Evolutionary conservation across 805 yeast species (phyloP), one percentile per base, ranked within the genome.

Genomic region (Yamadazyma tumulicola): DNA sequence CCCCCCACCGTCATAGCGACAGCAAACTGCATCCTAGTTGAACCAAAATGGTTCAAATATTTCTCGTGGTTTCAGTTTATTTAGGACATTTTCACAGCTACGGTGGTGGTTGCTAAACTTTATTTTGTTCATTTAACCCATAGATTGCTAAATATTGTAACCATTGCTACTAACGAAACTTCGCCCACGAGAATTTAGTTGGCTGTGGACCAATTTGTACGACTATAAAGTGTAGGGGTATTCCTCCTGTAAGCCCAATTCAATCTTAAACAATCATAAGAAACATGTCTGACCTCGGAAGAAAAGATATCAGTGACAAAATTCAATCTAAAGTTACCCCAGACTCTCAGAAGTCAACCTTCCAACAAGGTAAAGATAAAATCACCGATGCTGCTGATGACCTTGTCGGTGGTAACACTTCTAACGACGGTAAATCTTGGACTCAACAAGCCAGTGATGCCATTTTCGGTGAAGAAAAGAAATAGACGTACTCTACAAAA

Each of bases 21-120:
- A 11, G 88, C 87, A 0, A 63, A 61, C 20, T 84, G 94, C 55
- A 61, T 85, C 2, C 64, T 87, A 41, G 93, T 87, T 2, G 95
- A 87, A 51, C 96, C 96, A 3, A 79, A 69, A 45, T 87, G 96
- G 95, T 85, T 85, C 60, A 81, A 77, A 51, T 85, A 78, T 51
- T 60, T 85, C 35, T 53, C 55, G n/a, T 67, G 72, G 72, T 41
- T 64, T 19, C 30, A 30, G 9, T 29, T 35, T 29, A 34, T 34
- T 34, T 34, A 27, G 17, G 23, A n/a, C n/a, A n/a, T n/a, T n/a
- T n/a, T n/a, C n/a, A n/a, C n/a, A n/a, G n/a, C n/a, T n/a, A n/a
- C n/a, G n/a, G n/a, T n/a, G n/a, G n/a, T n/a, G n/a, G n/a, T n/a
- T n/a, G n/a, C n/a, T n/a, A n/a, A n/a, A n/a, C n/a, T n/a, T n/a